Conservation (phyloP, 768 basidiomycete genomes). For the Grammothele lineata region DNA sequence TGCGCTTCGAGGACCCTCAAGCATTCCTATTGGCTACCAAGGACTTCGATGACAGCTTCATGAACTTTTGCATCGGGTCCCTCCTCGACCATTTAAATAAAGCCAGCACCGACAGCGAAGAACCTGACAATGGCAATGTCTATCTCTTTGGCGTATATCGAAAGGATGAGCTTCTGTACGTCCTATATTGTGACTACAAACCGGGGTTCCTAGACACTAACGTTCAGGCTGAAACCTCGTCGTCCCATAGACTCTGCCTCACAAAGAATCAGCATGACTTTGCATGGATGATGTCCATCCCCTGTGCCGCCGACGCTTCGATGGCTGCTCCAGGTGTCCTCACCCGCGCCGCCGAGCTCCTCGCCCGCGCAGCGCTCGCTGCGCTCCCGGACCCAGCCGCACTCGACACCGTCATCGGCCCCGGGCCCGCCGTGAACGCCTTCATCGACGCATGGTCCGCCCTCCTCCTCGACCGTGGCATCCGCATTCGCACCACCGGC, state of each 20-base stretch:
- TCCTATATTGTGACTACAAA: too few species aligned
- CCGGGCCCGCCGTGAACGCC: background rate
- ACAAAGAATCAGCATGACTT: too few species aligned
- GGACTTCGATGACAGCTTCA: background rate
- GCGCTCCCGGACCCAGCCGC: background rate
- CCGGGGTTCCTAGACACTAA: too few species aligned
- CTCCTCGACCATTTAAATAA: background rate
- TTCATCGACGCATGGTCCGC: constrained; percentile 8
- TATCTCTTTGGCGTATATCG: background rate
- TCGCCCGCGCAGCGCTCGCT: background rate
- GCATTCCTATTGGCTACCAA: background rate
- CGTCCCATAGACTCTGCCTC: background rate
- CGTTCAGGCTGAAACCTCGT: too few species aligned
- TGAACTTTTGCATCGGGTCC: background rate
- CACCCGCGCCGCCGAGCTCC: background rate
- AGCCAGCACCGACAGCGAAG: background rate
- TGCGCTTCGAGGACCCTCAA: background rate
- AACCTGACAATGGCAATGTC: too few species aligned
- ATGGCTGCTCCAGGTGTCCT: background rate
- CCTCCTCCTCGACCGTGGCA: background rate
- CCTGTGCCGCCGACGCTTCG: too few species aligned
- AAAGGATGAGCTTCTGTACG: background rate
- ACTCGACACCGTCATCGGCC: constrained; percentile 1
- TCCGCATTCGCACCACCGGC: background rate
- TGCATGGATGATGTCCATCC: too few species aligned